Conservation (phyloP, 345 rosid species). For the Corchorus capsularis region DNA sequence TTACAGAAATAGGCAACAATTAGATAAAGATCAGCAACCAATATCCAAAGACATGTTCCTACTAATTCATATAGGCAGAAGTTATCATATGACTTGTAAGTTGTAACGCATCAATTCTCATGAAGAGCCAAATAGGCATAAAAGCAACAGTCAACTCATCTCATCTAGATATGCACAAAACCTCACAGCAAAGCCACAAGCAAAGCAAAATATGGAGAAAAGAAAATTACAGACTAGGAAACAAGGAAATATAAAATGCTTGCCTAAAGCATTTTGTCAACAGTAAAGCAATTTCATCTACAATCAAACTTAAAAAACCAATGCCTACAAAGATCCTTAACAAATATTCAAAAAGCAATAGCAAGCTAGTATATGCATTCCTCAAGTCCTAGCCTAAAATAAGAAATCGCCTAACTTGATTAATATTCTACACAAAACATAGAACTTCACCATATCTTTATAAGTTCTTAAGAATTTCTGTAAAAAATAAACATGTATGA, state of each 20-base stretch:
- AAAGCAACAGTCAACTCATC: neutral
- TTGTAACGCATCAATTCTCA: neutral
- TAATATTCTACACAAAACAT: neutral
- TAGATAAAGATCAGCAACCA: neutral
- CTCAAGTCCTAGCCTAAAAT: neutral
- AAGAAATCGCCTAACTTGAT: neutral
- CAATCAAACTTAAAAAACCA: neutral
- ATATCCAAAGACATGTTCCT: neutral
- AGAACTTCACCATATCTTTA: neutral
- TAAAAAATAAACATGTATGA: neutral
- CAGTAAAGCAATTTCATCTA: neutral
- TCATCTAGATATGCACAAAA: neutral
- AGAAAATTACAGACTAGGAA: neutral
- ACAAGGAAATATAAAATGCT: neutral
- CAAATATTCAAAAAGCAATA: neutral
- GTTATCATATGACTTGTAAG: neutral
- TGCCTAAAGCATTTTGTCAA: neutral
- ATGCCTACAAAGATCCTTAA: neutral
- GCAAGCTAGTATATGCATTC: neutral
- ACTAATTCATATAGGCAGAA: neutral
- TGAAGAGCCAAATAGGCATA: neutral
- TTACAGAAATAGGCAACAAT: constrained; percentile 19
- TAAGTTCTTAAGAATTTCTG: too few species aligned
- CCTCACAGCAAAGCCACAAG: neutral
- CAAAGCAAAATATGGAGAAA: neutral